Conservation (phyloP, 495 filamentous ascomycete genomes). For the Penicillium steckii region DNA sequence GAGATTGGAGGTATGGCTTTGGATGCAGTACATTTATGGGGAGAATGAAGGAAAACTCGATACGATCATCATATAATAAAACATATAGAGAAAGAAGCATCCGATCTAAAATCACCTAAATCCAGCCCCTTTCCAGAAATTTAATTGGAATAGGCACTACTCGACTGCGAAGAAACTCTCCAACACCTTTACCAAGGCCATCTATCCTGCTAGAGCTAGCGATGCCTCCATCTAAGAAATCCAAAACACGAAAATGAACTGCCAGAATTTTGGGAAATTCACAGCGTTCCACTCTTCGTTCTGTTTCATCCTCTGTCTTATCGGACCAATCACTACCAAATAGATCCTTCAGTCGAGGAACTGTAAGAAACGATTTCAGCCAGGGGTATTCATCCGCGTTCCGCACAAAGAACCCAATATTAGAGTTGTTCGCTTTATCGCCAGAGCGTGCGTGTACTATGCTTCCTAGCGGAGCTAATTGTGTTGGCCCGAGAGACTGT, state of each 20-base stretch:
- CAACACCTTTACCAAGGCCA: constrained; percentile 52
- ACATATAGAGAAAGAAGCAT: neutral
- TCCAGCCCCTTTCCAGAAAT: neutral
- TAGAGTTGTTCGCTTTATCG: constrained; percentile 50
- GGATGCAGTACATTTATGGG: neutral
- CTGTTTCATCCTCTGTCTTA: neutral
- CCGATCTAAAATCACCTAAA: neutral
- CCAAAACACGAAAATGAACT: constrained; percentile 53
- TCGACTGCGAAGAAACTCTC: constrained; percentile 45
- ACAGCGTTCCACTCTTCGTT: constrained; percentile 32
- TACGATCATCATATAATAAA: neutral
- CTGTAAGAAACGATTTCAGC: constrained; percentile 44
- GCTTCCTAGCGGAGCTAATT: constrained; percentile 33
- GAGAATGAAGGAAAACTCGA: neutral
- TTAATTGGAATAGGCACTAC: constrained; percentile 41
- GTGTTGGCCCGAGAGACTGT: constrained; percentile 19
- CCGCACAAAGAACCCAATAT: constrained; percentile 46
- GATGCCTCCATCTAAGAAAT: constrained; percentile 49
- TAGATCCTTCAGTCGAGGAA: constrained; percentile 27
- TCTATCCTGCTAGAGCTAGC: constrained; percentile 45
- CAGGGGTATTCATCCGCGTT: constrained; percentile 40
- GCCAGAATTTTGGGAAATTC: constrained; percentile 38
- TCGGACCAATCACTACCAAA: constrained; percentile 22
- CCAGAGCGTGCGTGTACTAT: constrained; percentile 45
- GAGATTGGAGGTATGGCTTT: constrained; percentile 18